phyloP scores from a whole-genome alignment of 371 early-diverging fungal species.

The Smittium culicis region DNA sequence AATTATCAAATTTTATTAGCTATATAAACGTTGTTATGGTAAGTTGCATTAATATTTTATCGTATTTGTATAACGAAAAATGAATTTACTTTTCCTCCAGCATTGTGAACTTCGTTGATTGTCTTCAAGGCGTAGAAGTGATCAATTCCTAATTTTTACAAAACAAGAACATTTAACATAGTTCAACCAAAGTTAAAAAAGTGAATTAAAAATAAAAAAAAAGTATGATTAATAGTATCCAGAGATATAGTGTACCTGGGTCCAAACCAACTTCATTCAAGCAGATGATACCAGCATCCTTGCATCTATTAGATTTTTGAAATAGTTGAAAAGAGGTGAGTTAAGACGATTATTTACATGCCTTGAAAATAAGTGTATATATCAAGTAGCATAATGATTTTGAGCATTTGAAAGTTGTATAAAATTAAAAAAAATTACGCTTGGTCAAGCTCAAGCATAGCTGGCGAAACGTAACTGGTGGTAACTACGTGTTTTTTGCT shows the following conservation, averaged over 20 bases:
- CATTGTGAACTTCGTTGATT: conserved; percentile 77
- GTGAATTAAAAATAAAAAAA: too few species aligned
- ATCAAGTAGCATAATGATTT: background rate
- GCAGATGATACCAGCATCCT: conserved; percentile 73
- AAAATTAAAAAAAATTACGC: conserved; percentile 29
- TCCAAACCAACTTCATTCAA: conserved; percentile 97
- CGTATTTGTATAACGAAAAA: too few species aligned
- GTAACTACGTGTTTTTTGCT: conserved; percentile 86
- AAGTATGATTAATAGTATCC: too few species aligned
- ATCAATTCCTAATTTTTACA: conserved; percentile 75
- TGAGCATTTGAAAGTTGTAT: background rate
- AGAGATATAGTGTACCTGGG: conserved; percentile 48
- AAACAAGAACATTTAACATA: background rate
- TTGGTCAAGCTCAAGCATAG: conserved; percentile 68
- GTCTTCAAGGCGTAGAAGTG: conserved; percentile 93
- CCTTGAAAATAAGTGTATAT: too few species aligned
- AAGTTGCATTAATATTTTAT: too few species aligned
- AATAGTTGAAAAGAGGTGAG: too few species aligned
- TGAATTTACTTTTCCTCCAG: conserved; percentile 66
- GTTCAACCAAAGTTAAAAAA: background rate
- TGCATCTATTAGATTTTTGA: too few species aligned
- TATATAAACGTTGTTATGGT: background rate
- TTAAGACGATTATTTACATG: too few species aligned
- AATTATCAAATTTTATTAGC: background rate
- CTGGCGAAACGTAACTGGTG: conserved; percentile 87